Base-by-base conservation (phyloP, 306 rosid genomes). In the Vigna unguiculata region DNA sequence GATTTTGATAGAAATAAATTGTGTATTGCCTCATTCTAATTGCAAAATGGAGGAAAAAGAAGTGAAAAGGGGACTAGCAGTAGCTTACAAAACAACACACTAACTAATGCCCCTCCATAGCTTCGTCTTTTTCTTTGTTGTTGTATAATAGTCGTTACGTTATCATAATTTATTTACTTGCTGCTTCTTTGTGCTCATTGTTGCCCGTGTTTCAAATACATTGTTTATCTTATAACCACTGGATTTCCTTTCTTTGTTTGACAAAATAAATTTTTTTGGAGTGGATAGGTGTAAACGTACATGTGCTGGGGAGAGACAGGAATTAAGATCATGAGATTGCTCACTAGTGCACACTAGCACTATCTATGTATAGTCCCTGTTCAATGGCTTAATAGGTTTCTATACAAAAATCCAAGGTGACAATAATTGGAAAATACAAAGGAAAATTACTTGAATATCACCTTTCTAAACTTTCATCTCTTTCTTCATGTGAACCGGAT, bases 321-420 rank as follows among this genome's bases (percentile, higher is more conserved):
- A 80, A 34, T 9, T 41, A 45, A 17, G 43, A 63, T 10, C 36
- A 40, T 65, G 60, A 25, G 59, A 66, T 66, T 63, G 24, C 47
- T 20, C 47, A 51, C 69, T 24, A 6, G 53, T 68, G 46, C 68
- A 19, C 38, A 67, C 34, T 20, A 28, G 47, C 71, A 34, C 41
- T 55, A 32, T 59, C 48, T 68, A 22, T 48, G n/a, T 41, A 49
- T 60, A 75, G 43, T 38, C 32, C 46, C 32, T 41, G 54, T 63
- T 76, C 49, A 41, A 53, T 63, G 58, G 15, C 19, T 70, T 45
- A 28, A 72, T 72, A 66, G 58, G 48, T 59, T 15, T 36, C 49
- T 43, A 48, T 21, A 66, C 6, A 1, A 48, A 47, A 45, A 41
- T 52, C 9, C 10, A 20, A 63, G 22, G 52, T 24, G 28, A 38